Percentiles rank a stretch among this genome's conserved stretches.
Evolutionary conservation across 495 filamentous ascomycete species (phyloP).

Genomic region (Cercophora newfieldiana): DNA sequence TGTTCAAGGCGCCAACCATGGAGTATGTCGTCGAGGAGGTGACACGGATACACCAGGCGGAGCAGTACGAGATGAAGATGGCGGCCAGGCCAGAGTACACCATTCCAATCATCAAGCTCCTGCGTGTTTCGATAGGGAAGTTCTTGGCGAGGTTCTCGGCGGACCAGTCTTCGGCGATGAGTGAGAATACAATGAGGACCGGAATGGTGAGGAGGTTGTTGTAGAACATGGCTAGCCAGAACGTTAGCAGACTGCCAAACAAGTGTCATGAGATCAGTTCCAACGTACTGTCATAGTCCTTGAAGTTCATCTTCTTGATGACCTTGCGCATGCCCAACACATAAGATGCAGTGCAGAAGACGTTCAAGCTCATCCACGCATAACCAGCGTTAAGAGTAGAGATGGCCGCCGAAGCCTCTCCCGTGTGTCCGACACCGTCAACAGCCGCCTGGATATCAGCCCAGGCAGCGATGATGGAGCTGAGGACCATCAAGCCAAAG

Average conservation of each 20-base stretch:
- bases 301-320: constrained; percentile 99
- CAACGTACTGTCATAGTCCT: constrained; percentile 95
- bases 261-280: not conserved
- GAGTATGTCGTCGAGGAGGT: constrained; percentile 96
- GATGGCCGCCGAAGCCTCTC: constrained; percentile 70
- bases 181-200: constrained; percentile 78
- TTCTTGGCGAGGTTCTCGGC: constrained; percentile 77
- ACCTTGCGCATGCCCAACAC: constrained; percentile 94
- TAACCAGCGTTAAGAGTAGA: constrained; percentile 95
- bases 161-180: constrained; percentile 91
- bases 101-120: constrained; percentile 80
- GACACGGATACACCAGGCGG: constrained; percentile 96
- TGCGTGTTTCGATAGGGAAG: constrained; percentile 78
- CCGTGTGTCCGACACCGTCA: constrained; percentile 53
- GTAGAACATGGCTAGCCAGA: constrained; percentile 89
- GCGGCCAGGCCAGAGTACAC: constrained; percentile 89
- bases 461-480: constrained; percentile 94
- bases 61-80: constrained; percentile 98
- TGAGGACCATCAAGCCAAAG: constrained; percentile 96
- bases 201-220: constrained; percentile 99
- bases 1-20: constrained; percentile 98
- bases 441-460: constrained; percentile 93
- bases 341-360: constrained; percentile 90
- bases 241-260: constrained; percentile 14
- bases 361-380: constrained; percentile 97